Percentiles rank a stretch among this genome's conserved stretches.
Evolutionary conservation across 2,329 filamentous ascomycete genomes (phyloP).

Genomic region (Trichoderma lentiforme): DNA sequence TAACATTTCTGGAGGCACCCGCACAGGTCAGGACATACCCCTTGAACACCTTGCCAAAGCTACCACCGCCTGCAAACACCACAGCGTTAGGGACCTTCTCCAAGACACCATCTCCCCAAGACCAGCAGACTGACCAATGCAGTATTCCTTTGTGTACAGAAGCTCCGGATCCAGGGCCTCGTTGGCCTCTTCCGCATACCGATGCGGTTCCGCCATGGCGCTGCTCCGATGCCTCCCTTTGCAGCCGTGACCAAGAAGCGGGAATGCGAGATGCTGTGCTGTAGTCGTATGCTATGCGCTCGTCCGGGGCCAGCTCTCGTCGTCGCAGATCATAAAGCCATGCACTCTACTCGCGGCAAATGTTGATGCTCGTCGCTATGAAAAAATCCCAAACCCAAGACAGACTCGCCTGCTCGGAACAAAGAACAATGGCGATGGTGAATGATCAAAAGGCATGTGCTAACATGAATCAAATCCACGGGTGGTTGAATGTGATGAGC

Average conservation of each 20-base stretch:
- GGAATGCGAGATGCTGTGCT: neutral
- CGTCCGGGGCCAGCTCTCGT: neutral
- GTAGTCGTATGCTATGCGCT: neutral
- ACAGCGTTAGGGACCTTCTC: slow-evolving; percentile 20
- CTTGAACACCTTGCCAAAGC: slow-evolving; percentile 98
- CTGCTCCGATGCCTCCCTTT: neutral
- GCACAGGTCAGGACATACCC: slow-evolving; percentile 52
- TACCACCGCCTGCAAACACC: slow-evolving; percentile 70
- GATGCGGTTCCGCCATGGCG: slow-evolving; percentile 48
- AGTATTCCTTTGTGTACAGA: slow-evolving; percentile 89
- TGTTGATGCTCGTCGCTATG: neutral
- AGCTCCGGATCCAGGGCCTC: slow-evolving; percentile 74
- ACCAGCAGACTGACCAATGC: slow-evolving; percentile 61
- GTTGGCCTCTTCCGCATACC: slow-evolving; percentile 45
- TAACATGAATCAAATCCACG: neutral
- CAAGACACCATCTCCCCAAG: neutral
- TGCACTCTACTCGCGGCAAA: neutral
- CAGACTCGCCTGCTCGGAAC: neutral
- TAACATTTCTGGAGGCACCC: neutral
- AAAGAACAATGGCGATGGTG: neutral
- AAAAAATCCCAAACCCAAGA: neutral
- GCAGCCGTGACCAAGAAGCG: neutral
- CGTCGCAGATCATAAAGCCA: slow-evolving; percentile 2
- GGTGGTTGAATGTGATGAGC: neutral
- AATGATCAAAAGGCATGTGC: neutral